Conservation (phyloP, 2,329 filamentous ascomycete species). For the Diaporthe amygdali region DNA sequence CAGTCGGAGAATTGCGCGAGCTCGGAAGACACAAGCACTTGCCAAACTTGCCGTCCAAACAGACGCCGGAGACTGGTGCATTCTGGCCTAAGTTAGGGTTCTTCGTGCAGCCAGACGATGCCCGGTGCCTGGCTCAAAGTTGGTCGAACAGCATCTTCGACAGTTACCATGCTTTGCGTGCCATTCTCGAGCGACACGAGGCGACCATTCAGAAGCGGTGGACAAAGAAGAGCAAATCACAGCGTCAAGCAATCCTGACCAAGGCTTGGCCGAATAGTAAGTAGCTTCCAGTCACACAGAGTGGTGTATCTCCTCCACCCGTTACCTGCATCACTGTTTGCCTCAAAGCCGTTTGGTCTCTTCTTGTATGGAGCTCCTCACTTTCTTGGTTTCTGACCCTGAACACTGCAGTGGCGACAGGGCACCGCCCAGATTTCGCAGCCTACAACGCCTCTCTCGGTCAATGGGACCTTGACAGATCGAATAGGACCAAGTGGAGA, state of each 20-base stretch:
- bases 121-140: neutral
- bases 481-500: conserved; percentile 29
- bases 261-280: conserved; percentile 50
- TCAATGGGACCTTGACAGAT: neutral
- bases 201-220: conserved; percentile 57
- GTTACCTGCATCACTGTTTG: neutral
- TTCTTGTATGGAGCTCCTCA: neutral
- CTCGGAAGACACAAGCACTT: too few species aligned
- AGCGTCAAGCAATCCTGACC: conserved; percentile 51
- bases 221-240: conserved; percentile 54
- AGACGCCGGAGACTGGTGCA: too few species aligned
- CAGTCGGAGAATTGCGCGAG: too few species aligned
- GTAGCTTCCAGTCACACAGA: neutral
- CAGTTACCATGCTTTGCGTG: neutral
- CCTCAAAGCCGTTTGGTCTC: neutral
- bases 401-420: conserved; percentile 40
- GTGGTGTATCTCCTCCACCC: neutral
- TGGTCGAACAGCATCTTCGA: neutral
- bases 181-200: conserved; percentile 52
- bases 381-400: neutral
- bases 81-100: too few species aligned
- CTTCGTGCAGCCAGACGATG: neutral
- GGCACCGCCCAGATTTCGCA: conserved; percentile 58
- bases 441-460: conserved; percentile 35
- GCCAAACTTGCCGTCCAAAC: too few species aligned